Conservation (phyloP, 192 early-diverging fungal genomes). For the Backusella parvicylindrica region DNA sequence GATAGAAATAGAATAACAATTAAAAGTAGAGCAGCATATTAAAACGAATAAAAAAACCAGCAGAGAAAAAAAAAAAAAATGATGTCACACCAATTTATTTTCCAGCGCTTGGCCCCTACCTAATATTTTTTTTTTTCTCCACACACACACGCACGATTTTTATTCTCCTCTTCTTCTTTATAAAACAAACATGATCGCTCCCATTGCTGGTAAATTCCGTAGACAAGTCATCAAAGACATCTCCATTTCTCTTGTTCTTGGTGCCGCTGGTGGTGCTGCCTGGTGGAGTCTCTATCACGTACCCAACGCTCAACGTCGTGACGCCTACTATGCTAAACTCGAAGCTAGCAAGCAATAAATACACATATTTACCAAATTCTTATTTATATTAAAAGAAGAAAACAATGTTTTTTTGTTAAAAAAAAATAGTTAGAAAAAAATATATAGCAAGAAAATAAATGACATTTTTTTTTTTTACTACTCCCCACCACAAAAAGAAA, state of each 20-base stretch:
- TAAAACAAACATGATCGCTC: slow-evolving; percentile 34
- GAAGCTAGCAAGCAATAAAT: slow-evolving; percentile 35
- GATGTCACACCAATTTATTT: background rate
- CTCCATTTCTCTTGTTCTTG: slow-evolving; percentile 31
- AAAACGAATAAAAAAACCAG: background rate
- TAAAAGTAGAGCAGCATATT: too few species aligned
- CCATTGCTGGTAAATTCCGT: slow-evolving; percentile 45
- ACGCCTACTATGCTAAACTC: slow-evolving; percentile 42
- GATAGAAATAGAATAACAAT: too few species aligned
- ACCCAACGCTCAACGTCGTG: slow-evolving; percentile 30
- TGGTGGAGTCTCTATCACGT: slow-evolving; percentile 43
- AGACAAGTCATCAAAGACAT: slow-evolving; percentile 42
- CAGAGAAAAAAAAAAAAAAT: background rate
- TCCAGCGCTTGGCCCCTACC: background rate
- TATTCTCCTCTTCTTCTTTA: background rate
- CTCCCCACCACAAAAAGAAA: background rate
- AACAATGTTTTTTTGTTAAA: background rate
- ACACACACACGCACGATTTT: background rate
- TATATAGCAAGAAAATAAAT: background rate
- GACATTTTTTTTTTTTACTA: background rate
- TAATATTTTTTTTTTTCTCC: background rate
- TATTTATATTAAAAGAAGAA: background rate
- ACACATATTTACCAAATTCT: background rate
- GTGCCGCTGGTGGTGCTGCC: slow-evolving; percentile 38
- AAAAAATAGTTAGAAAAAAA: background rate